Evolutionary conservation across 2,329 filamentous ascomycete genomes (phyloP).

Genomic region (Coniochaeta sp.): DNA sequence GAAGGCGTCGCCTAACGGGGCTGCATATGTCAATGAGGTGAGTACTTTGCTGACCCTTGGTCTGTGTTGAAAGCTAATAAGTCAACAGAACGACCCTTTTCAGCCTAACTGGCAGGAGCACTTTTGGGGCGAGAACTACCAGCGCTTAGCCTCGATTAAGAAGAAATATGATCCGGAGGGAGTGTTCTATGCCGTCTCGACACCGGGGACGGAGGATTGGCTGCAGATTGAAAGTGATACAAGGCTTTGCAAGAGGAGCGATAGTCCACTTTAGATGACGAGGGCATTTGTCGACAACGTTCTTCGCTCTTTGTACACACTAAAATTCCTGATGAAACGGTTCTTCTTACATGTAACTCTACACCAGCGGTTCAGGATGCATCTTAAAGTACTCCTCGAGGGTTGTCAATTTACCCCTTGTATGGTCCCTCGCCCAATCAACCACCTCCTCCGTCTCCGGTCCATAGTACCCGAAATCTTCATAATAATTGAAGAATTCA

Average conservation of each 20-base stretch:
- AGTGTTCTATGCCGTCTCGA: constrained; percentile 4
- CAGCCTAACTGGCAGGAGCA: constrained; percentile 9
- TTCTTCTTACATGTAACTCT: not conserved
- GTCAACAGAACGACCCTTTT: not conserved
- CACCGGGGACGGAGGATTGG: constrained; percentile 1
- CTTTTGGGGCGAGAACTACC: constrained; percentile 9
- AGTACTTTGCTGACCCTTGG: not conserved
- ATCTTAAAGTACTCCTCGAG: constrained; percentile 25
- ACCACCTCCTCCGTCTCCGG: constrained; percentile 20
- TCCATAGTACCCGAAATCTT: constrained; percentile 28
- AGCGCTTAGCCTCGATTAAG: constrained; percentile 8
- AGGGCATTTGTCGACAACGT: no score
- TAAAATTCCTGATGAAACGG: no score
- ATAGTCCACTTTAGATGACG: not conserved
- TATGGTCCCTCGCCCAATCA: constrained; percentile 18
- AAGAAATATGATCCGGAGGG: constrained; percentile 11
- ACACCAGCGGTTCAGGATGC: constrained; percentile 13
- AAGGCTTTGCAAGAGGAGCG: not conserved
- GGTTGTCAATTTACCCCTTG: constrained; percentile 18
- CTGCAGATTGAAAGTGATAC: not conserved
- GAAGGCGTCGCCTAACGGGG: constrained; percentile 1
- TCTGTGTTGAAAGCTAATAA: not conserved
- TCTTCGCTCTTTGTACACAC: no score
- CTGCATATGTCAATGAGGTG: constrained; percentile 2
- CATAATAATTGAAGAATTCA: constrained; percentile 13